Evolutionary conservation across 2,329 filamentous ascomycete species (phyloP).

Genomic region (Calonectria pauciramosa): DNA sequence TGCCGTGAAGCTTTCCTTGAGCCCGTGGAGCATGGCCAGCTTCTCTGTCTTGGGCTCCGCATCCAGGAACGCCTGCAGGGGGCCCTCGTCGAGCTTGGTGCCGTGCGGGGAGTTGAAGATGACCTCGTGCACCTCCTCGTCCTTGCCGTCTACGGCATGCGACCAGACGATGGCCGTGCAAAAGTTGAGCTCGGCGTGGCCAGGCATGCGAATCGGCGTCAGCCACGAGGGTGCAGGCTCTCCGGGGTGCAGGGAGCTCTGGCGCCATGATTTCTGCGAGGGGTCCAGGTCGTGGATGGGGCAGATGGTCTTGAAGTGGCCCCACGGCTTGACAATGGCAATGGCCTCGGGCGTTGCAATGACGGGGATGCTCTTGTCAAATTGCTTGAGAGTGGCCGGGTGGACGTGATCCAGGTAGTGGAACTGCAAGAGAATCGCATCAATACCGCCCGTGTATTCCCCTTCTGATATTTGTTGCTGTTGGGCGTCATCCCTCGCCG

Average conservation of each 20-base stretch:
- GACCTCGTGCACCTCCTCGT: conserved; percentile 37
- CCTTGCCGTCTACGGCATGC: conserved; percentile 4
- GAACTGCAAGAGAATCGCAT: conserved; percentile 41
- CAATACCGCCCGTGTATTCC: conserved; percentile 25
- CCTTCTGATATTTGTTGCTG: not conserved
- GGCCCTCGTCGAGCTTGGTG: conserved; percentile 28
- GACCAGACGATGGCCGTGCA: conserved; percentile 40
- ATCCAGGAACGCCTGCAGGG: conserved; percentile 36
- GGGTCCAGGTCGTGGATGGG: conserved; percentile 27
- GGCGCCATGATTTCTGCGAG: conserved; percentile 27
- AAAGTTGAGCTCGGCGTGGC: conserved; percentile 36
- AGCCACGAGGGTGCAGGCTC: conserved; percentile 40
- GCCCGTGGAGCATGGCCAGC: conserved; percentile 41
- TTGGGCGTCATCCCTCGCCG: not conserved
- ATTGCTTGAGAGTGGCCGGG: conserved; percentile 32
- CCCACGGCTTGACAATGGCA: conserved; percentile 28
- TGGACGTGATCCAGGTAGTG: conserved; percentile 38
- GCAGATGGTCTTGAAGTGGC: conserved; percentile 38
- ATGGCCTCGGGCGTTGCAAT: conserved; percentile 33
- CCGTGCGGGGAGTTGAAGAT: conserved; percentile 42
- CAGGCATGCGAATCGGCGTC: conserved; percentile 34
- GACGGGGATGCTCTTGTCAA: conserved; percentile 36
- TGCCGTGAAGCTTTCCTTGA: conserved; percentile 37
- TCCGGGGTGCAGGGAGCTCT: conserved; percentile 36
- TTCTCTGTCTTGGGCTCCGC: conserved; percentile 38